Conservation (phyloP, 768 basidiomycete species). For the Leccinum ochraceum region DNA sequence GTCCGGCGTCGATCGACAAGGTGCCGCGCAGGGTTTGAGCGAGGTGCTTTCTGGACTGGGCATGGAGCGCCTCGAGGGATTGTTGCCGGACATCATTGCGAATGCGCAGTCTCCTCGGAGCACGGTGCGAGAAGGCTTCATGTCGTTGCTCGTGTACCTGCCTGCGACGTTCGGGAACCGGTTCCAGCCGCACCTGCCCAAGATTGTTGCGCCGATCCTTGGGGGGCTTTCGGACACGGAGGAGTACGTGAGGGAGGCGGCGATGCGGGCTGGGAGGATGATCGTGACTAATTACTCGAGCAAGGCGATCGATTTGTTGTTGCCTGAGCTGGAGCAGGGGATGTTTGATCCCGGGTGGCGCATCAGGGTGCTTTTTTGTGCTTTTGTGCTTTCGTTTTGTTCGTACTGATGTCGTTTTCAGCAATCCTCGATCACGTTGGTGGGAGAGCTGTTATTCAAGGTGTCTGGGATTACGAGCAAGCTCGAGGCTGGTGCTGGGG, state of each 20-base stretch:
- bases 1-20: conserved; percentile 95
- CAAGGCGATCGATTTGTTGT: conserved; percentile 88
- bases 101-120: conserved; percentile 89
- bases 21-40: conserved; percentile 94
- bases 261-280: conserved; percentile 99
- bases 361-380: conserved; percentile 67
- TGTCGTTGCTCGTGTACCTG: conserved; percentile 93
- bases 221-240: conserved; percentile 89
- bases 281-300: conserved; percentile 92
- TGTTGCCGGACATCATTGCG: conserved; percentile 90
- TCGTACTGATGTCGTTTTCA: conserved; percentile 26
- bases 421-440: conserved; percentile 95
- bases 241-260: conserved; percentile 95
- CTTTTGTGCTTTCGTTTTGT: not conserved
- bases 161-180: conserved; percentile 96
- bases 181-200: conserved; percentile 94
- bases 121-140: conserved; percentile 96
- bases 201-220: conserved; percentile 91
- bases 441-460: conserved; percentile 95
- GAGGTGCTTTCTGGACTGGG: conserved; percentile 95
- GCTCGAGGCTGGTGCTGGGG: conserved; percentile 70
- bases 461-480: conserved; percentile 95
- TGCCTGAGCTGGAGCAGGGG: conserved; percentile 91
- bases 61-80: conserved; percentile 94
- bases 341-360: conserved; percentile 97